Base-by-base conservation (phyloP, 2,329 filamentous ascomycete species). In the Xylaria arbuscula region DNA sequence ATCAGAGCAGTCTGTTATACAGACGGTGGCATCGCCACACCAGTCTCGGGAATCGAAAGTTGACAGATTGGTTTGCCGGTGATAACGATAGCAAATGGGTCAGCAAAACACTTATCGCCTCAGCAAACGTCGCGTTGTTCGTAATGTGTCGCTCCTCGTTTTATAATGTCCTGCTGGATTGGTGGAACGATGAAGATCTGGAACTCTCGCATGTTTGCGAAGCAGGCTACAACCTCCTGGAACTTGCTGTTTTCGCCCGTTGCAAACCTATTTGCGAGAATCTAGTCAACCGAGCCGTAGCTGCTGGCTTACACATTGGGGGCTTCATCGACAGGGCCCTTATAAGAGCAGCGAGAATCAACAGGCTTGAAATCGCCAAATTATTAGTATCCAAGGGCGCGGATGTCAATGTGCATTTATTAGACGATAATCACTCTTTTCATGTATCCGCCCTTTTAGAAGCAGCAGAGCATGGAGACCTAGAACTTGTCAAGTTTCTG, bases 101-200 rank as follows among this genome's bases (percentile, higher is more conserved):
- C n/a, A 7, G 4, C 40, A n/a, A 17, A 5, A 10, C 1, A 22
- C 1, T 9, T 19, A 1, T 47, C 45, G 9, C 10, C 45, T 17
- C 38, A 9, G 15, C 0, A 15, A 24, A n/a, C 10, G 11, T 66
- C 3, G 32, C 57, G 17, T 57, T 62, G 9, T 67, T 63, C 6
- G 36, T 40, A 9, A 67, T 67, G 54, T 63, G 53, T 11, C 22
- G 13, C 22, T 64, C 57, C 24, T 36, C 40, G 9, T 60, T 68
- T 22, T 61, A 64, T 13, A 17, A 45, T 36, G 50, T 53, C 19
- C n/a, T 66, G 15, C n/a, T 36, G 13, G 57, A 68, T 7, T 68
- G 57, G 66, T 65, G 66, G 66, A 19, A 53, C 6, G 1, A 15
- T 24, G 19, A 3, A 47, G 15, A 45, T 34, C 38, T 58, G 8